Evolutionary conservation across 2,329 filamentous ascomycete species (phyloP), one percentile per base, ranked within the genome.

Genomic region (Neonectria coccinea): DNA sequence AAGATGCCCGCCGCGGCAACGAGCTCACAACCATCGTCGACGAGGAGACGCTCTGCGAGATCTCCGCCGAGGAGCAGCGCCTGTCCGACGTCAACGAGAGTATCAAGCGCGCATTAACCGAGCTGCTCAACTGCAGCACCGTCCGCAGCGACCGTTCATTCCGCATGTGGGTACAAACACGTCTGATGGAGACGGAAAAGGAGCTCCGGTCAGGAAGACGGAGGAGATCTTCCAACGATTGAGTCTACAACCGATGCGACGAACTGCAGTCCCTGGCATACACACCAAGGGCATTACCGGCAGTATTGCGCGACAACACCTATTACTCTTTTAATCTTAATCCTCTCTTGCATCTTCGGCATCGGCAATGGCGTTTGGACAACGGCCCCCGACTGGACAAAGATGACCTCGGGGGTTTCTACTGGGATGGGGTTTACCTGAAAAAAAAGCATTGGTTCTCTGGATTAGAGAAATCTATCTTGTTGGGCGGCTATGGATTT

Each of bases 31-130:
- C 81, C 25, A 82, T 84, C 33, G 73, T 80, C 22, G 83, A 86
- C 70, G 83, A 84, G 71, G 78, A 82, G 57, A 81, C 82, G 7
- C 73, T 85, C 22, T 79, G 79, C 65, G 83, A 84, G 70, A 82
- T 88, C 67, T 84, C 82, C 0, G 78, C 79, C 18, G 84, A 86
- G 72, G 85, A 88, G 73, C 81, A 84, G 67, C 84, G 82, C 65
- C 80, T 88, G 11, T 86, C 80, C 55, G 81, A 84, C 66, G 83
- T 88, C 76, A 88, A 87, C 76, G 86, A 88, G 76, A 83, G 84
- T 70, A 86, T 89, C 79, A 89, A 89, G 79, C 82, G 86, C 33
- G 84, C 86, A 2, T 74, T 89, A 69, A 89, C 86, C 6, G 86
- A 88, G 74, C 82, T 89, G 14, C 82, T 89, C 70, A 89, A 89